phyloP scores from a whole-genome alignment of 2,329 filamentous ascomycete species.

The Arthroderma sp. region DNA sequence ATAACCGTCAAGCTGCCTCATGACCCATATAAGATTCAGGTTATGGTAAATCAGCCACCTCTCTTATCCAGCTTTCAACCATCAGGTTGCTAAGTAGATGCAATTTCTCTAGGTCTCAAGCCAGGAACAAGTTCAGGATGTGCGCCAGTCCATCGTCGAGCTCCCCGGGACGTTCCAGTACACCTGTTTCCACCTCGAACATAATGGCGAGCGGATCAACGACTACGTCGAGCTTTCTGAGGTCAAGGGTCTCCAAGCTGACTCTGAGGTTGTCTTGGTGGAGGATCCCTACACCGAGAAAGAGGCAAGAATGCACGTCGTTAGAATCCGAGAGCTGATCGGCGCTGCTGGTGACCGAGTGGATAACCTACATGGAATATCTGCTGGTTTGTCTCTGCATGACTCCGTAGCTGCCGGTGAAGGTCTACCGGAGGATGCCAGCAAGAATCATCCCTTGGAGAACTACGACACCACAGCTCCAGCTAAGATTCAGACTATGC shows the following conservation, averaged over 20 bases:
- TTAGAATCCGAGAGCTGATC: constrained; percentile 82
- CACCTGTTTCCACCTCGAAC: constrained; percentile 96
- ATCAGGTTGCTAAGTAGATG: constrained; percentile 12
- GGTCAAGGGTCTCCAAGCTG: constrained; percentile 61
- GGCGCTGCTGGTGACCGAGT: constrained; percentile 81
- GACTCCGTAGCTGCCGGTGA: constrained; percentile 50
- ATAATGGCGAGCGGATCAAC: constrained; percentile 78
- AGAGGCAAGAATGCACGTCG: constrained; percentile 87
- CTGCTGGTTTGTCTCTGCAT: constrained; percentile 74
- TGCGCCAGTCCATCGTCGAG: constrained; percentile 93
- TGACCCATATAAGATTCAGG: constrained; percentile 62
- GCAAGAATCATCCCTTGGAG: constrained; percentile 44
- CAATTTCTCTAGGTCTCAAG: constrained; percentile 54
- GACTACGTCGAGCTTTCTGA: constrained; percentile 90
- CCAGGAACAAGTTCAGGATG: constrained; percentile 93
- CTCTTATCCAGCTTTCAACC: constrained; percentile 7
- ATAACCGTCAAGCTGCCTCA: constrained; percentile 74
- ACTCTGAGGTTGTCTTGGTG: constrained; percentile 68
- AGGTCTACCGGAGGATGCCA: constrained; percentile 29
- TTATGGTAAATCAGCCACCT: constrained; percentile 52
- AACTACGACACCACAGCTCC: constrained; percentile 66
- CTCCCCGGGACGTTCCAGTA: constrained; percentile 87
- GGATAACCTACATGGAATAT: constrained; percentile 73
- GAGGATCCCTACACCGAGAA: constrained; percentile 98
- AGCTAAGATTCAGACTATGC: constrained; percentile 54